A percentile compares a stretch with the other conserved stretches of the same genome.
These are phyloP conservation scores for Capronia americana DNA, from an alignment of 2,329 filamentous ascomycete species.

Conservation along the genomic window DNA sequence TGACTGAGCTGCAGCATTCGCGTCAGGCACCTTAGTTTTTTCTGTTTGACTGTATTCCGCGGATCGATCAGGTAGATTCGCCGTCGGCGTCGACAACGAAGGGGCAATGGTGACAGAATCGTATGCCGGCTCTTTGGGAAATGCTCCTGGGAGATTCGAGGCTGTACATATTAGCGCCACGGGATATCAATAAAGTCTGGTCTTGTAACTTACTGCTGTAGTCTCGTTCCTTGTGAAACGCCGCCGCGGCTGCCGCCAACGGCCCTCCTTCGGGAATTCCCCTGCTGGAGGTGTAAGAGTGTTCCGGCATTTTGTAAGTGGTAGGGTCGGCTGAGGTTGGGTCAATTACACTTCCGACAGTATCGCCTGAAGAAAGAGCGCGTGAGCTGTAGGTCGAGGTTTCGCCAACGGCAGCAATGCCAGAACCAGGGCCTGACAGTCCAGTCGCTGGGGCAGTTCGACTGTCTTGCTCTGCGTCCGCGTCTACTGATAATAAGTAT, in stretches of 20 bases:
- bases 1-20: conserved; percentile 10
- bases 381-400: conserved; percentile 37
- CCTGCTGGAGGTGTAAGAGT: conserved; percentile 27
- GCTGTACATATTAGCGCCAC: conserved; percentile 14
- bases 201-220: conserved; percentile 28
- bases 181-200: background rate
- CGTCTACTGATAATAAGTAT: conserved; percentile 5
- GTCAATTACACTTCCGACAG: conserved; percentile 33
- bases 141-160: conserved; percentile 34
- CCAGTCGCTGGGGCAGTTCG: background rate
- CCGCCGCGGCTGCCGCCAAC: conserved; percentile 24
- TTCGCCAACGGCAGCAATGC: conserved; percentile 33
- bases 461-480: conserved; percentile 9
- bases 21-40: conserved; percentile 10
- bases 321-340: conserved; percentile 34
- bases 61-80: conserved; percentile 10
- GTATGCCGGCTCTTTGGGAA: conserved; percentile 26
- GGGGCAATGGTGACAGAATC: conserved; percentile 19
- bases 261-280: conserved; percentile 31
- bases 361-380: conserved; percentile 33
- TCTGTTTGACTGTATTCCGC: conserved; percentile 21
- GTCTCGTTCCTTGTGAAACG: conserved; percentile 29
- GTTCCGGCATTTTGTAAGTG: conserved; percentile 37
- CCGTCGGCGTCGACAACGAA: conserved; percentile 20
- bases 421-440: conserved; percentile 14